A percentile compares a stretch with the other conserved stretches of the same genome.
These are phyloP conservation scores for Thuidium tamariscinum DNA, from an alignment of 225 moss, liverwort and hornwort genomes.

Conservation along the genomic window DNA sequence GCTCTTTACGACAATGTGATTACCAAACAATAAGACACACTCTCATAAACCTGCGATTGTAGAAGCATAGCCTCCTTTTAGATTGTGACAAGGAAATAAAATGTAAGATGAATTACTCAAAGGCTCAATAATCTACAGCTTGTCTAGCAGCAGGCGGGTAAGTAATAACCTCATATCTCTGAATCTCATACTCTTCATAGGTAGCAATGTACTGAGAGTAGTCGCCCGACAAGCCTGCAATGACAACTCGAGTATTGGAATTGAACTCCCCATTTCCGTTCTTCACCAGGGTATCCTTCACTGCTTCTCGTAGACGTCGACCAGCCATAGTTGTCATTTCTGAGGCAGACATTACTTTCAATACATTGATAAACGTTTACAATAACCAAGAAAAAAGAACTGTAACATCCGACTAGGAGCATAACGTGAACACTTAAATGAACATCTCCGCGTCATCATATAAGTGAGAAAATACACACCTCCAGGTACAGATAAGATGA, in stretches of 20 bases:
- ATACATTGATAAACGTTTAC: neutral
- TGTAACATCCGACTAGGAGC: neutral
- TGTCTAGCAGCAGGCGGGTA: neutral
- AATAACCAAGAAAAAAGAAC: neutral
- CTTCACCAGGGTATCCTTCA: slow-evolving; percentile 56
- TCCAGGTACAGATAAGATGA: slow-evolving; percentile 86
- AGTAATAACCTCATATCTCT: slow-evolving; percentile 72
- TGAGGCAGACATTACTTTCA: slow-evolving; percentile 7
- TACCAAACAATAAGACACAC: neutral
- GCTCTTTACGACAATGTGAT: neutral
- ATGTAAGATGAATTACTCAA: neutral
- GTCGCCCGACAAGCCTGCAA: slow-evolving; percentile 82
- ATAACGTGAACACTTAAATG: neutral
- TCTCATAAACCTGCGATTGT: neutral
- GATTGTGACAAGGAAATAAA: neutral
- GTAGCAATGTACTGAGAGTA: slow-evolving; percentile 96
- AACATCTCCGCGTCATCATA: neutral
- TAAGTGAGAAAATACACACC: slow-evolving; percentile 22
- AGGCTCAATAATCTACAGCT: neutral
- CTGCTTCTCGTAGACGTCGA: slow-evolving; percentile 83
- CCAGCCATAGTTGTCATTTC: slow-evolving; percentile 99
- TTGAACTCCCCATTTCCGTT: slow-evolving; percentile 56
- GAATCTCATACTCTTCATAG: slow-evolving; percentile 72
- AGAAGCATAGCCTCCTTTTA: neutral
- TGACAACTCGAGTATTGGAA: slow-evolving; percentile 54